Evolutionary conservation across 768 basidiomycete genomes (phyloP).

Genomic region (Polyporus arcularius): DNA sequence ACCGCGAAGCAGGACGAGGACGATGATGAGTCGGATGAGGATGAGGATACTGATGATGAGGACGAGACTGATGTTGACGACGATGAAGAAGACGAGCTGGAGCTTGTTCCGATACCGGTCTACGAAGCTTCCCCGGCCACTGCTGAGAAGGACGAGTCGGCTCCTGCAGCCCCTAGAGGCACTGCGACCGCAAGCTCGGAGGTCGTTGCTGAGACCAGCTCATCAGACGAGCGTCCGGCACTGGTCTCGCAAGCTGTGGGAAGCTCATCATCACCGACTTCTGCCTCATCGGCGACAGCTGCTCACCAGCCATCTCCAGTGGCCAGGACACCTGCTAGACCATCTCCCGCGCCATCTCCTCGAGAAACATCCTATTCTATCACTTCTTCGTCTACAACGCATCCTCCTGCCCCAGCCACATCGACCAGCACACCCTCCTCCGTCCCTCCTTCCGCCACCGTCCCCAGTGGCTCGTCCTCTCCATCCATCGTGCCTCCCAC

Average conservation of each 20-base stretch:
- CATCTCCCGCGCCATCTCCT: not conserved
- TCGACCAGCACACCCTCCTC: not conserved
- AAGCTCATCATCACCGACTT: no score
- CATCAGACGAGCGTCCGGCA: not conserved
- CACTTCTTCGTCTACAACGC: not conserved
- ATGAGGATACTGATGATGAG: not conserved
- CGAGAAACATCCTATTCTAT: not conserved
- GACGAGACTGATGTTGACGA: not conserved
- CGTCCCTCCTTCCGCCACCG: not conserved
- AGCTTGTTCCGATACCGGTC: not conserved
- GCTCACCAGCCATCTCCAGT: not conserved
- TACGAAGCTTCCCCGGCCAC: not conserved
- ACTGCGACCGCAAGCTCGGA: not conserved
- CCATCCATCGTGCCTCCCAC: not conserved
- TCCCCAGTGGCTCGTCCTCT: not conserved
- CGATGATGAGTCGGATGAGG: not conserved
- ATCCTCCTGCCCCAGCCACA: not conserved
- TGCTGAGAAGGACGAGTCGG: not conserved
- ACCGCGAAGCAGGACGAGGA: not conserved
- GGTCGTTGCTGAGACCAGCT: not conserved
- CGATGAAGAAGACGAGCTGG: not conserved
- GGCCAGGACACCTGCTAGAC: not conserved
- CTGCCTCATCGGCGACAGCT: no score
- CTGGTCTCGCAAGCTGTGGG: not conserved
- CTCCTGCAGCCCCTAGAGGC: not conserved